phyloP scores from a whole-genome alignment of 2,329 filamentous ascomycete species.

The Ceratocystis albifundus region DNA sequence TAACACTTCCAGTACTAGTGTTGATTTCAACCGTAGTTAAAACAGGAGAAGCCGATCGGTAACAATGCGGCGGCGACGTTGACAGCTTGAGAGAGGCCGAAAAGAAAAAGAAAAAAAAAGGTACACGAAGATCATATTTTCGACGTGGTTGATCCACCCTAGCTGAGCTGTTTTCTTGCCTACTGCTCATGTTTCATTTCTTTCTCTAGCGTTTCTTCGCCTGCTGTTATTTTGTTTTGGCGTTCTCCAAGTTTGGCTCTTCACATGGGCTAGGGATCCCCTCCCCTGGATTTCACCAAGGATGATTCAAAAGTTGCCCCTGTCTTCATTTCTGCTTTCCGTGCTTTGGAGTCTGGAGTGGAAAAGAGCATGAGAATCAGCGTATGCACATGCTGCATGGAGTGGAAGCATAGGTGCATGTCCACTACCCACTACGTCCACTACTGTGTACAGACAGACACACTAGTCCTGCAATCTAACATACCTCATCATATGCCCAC shows the following conservation, averaged over 20 bases:
- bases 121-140: not conserved
- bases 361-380: not conserved
- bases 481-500: too few relatives aligned
- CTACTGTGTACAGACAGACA: not conserved
- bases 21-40: not conserved
- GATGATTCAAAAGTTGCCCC: not conserved
- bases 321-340: not conserved
- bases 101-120: not conserved
- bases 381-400: not conserved
- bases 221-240: conserved; percentile 8
- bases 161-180: conserved; percentile 2
- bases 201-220: conserved; percentile 2
- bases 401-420: not conserved
- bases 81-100: not conserved
- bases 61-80: not conserved
- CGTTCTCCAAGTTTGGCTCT: not conserved
- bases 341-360: too few relatives aligned
- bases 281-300: not conserved
- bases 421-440: not conserved
- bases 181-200: conserved; percentile 4
- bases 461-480: not conserved
- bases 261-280: not conserved
- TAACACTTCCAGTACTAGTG: too few relatives aligned
- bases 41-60: not conserved
- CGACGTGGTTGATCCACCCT: not conserved